Evolutionary conservation across 768 basidiomycete species (phyloP), one percentile per base, ranked within the genome.

Genomic region (Boletus eberwhitei): DNA sequence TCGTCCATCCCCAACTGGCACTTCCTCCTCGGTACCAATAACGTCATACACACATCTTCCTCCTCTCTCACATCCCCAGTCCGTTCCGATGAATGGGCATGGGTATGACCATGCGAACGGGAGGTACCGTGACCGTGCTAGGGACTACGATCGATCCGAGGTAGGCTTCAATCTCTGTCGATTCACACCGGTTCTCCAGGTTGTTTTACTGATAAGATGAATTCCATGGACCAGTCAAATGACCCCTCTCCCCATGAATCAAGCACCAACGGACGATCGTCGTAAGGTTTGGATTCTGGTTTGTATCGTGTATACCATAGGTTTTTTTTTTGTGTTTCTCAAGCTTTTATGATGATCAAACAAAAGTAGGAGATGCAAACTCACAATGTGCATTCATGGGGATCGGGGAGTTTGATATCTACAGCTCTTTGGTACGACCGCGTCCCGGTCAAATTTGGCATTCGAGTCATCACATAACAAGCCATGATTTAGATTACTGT

Each of bases 61-160:
- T 19, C 54, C 52, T 39, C 45, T 42, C 3, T 35, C 55, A 29
- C 52, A 60, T 16, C 34, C 56, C 21, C 55, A 44, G 5, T 38
- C 57, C 21, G 21, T 45, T 16, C 59, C 69, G 19, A 58, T 9
- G 48, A 71, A 70, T 8, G 68, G 69, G 1, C 65, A 70, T 35
- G 41, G 34, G 6, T 61, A 60, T n/a, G 55, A 64, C 34, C 49
- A 66, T 51, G 35, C 50, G 12, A 66, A 72, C 17, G 70, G 70
- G 49, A 59, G 64, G 51, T 66, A 71, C 41, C 48, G 58, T 12
- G 64, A 71, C 17, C 53, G 53, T 31, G 60, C 65, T 24, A 49
- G 59, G 40, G 70, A 71, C 21, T 57, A 64, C 5, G 68, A 68
- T 29, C 53, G 52, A 52, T 35, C 42, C 4, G 59, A 70, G 57